Conservation (phyloP, 257 asterid species). For the Osmanthus fragrans region DNA sequence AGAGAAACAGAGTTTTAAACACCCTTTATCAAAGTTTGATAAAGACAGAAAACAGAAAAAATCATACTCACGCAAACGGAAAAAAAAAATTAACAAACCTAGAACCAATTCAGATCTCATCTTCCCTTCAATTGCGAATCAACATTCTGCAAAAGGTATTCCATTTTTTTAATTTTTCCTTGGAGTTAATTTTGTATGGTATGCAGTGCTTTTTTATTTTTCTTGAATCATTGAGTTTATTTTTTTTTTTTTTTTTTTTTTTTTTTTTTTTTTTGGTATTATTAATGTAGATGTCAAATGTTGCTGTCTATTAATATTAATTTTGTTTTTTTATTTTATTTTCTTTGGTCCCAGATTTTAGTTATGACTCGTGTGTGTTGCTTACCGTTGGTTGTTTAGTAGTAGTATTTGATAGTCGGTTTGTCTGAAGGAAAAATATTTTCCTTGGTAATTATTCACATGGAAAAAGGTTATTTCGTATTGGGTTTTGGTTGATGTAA, state of each 20-base stretch:
- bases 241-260: background rate
- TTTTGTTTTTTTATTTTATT: background rate
- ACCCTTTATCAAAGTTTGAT: too few species aligned
- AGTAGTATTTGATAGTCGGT: background rate
- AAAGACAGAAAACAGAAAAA: background rate
- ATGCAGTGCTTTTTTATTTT: background rate
- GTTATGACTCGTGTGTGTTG: background rate
- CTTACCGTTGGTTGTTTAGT: background rate
- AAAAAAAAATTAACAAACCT: background rate
- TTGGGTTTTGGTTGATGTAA: background rate
- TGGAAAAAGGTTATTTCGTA: background rate
- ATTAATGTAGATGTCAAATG: background rate
- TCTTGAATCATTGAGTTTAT: background rate
- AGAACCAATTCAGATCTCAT: slow-evolving; percentile 21
- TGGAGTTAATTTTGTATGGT: background rate
- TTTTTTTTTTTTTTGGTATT: background rate
- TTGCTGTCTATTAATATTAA: background rate
- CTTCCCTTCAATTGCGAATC: slow-evolving; percentile 12
- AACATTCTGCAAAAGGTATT: slow-evolving; percentile 19
- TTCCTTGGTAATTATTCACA: background rate
- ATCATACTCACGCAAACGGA: background rate
- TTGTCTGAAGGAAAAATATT: background rate
- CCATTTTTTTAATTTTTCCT: slow-evolving; percentile 14
- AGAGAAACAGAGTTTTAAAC: too few species aligned
- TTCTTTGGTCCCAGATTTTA: background rate